Evolutionary conservation across 2,329 filamentous ascomycete species (phyloP), one percentile per base, ranked within the genome.

Genomic region (Cercospora sp.): DNA sequence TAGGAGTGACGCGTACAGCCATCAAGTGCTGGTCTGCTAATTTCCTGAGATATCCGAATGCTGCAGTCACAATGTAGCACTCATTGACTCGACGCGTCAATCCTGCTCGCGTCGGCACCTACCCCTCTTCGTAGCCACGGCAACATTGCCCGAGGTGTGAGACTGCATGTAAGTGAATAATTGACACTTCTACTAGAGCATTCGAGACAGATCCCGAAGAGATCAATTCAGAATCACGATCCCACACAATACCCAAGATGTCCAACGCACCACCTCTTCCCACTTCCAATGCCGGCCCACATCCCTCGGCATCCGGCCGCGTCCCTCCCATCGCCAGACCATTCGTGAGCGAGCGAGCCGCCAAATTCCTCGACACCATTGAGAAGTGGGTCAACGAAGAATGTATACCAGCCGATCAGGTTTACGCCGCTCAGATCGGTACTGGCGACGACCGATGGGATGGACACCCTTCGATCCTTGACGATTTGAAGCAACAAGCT

Each of bases 371-470:
- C 72, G 94, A 97, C 77, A 80, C 92, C 70, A 69, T 98, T 73
- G 92, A 94, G 83, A 92, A 93, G 81, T 99, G 98, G 77, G 94
- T 99, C 74, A 92, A 98, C 78, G 94, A 97, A 82, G 93, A 97
- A 85, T 98, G 83, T 71, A 83, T 85, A 63, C 83, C 83, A 69
- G 91, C 92, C 78, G 94, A 98, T 78, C 84, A 90, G 65, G 86
- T 97, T 71, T 90, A 91, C 79, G 83, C 88, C 66, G 91, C 92
- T 73, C 92, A 96, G 81, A 85, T 95, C 63, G 93, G 93, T 74
- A 82, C 89, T 66, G 92, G 92, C n/a, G 74, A 89, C 61, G 82
- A 87, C 70, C 88, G 94, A 84, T 98, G 94, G 91, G 87, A 90
- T 72, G 82, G 85, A 40, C 91, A 95, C 79, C 94, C 95, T 0